Evolutionary conservation across 2,329 filamentous ascomycete genomes (phyloP).

Genomic region (Ustulina deusta): DNA sequence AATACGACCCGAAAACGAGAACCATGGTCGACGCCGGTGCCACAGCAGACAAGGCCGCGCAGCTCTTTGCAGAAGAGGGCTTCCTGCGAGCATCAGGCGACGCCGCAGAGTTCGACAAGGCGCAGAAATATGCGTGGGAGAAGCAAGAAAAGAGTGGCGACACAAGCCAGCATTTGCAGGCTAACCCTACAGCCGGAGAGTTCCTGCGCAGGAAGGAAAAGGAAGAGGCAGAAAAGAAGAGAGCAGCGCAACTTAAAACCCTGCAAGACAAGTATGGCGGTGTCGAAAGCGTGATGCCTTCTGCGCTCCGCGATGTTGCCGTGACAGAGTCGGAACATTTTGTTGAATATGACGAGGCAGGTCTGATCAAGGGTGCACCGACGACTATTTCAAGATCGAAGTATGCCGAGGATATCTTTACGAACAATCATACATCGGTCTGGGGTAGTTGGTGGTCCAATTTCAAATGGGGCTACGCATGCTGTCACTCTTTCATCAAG

Average conservation of each 20-base stretch:
- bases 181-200: constrained; percentile 94
- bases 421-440: constrained; percentile 91
- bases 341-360: constrained; percentile 93
- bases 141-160: constrained; percentile 84
- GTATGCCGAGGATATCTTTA: constrained; percentile 86
- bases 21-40: constrained; percentile 89
- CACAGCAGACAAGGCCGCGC: constrained; percentile 81
- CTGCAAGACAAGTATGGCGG: constrained; percentile 86
- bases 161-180: constrained; percentile 88
- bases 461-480: constrained; percentile 96
- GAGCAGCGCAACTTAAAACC: constrained; percentile 74
- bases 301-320: constrained; percentile 72
- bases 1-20: constrained; percentile 96
- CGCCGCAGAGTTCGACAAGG: constrained; percentile 90
- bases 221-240: constrained; percentile 77
- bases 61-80: constrained; percentile 90
- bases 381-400: constrained; percentile 85
- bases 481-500: constrained; percentile 92
- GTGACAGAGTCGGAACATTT: constrained; percentile 87
- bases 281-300: constrained; percentile 69
- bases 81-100: constrained; percentile 91
- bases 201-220: constrained; percentile 83
- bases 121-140: constrained; percentile 94
- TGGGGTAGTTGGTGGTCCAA: constrained; percentile 99
- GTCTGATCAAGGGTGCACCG: constrained; percentile 87